A percentile compares a stretch with the other conserved stretches of the same genome.
Evolutionary conservation across 2,329 filamentous ascomycete species (phyloP).

Genomic region (Monosporascus sp.): DNA sequence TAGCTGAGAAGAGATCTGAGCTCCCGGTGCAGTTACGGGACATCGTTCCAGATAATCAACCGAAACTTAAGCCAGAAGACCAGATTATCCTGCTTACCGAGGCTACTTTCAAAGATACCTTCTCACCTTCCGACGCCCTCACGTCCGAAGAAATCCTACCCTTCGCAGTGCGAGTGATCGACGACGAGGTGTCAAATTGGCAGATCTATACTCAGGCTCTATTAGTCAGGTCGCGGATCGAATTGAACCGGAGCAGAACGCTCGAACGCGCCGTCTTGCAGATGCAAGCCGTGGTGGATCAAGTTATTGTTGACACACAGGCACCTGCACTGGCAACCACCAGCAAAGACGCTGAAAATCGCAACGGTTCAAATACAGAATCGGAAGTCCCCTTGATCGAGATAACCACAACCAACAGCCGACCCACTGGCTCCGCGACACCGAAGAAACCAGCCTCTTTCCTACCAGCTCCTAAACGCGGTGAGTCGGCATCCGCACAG

Average conservation of each 20-base stretch:
- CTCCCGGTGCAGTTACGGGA: constrained; percentile 58
- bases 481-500: constrained; percentile 71
- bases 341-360: constrained; percentile 14
- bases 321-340: constrained; percentile 19
- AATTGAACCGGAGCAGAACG: constrained; percentile 80
- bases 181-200: constrained; percentile 92
- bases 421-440: constrained; percentile 6
- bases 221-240: constrained; percentile 82
- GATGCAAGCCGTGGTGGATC: constrained; percentile 90
- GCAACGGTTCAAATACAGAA: constrained; percentile 15
- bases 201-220: constrained; percentile 95
- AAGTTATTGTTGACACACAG: constrained; percentile 78
- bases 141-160: constrained; percentile 92
- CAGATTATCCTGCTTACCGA: constrained; percentile 88
- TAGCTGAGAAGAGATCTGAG: constrained; percentile 24
- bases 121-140: constrained; percentile 74
- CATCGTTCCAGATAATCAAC: constrained; percentile 74
- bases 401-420: constrained; percentile 33
- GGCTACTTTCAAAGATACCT: constrained; percentile 81
- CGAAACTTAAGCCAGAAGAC: constrained; percentile 74
- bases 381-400: constrained; percentile 39
- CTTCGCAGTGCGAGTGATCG: constrained; percentile 81
- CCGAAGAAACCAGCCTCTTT: constrained; percentile 64
- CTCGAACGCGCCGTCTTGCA: constrained; percentile 86
- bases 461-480: constrained; percentile 67